Base-by-base conservation (phyloP, 2,329 filamentous ascomycete species). In the Fusarium sp. region DNA sequence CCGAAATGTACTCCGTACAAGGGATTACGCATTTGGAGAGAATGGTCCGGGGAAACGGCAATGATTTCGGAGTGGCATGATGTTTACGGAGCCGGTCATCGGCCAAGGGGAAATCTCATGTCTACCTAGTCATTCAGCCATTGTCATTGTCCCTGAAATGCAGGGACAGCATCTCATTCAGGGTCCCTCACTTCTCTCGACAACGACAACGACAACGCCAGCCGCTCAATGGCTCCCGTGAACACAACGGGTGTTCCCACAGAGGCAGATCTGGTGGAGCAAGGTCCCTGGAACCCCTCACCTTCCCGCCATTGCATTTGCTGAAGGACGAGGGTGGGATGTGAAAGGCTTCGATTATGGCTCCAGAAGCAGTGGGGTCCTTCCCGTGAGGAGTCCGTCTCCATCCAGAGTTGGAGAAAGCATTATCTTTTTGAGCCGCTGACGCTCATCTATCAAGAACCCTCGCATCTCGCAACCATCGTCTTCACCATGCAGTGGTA, bases 331-430 rank as follows among this genome's bases (percentile, higher is more conserved):
- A 69, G 53, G 56, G 65, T 63, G 67, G 62, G 62, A 62, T 57
- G 53, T 61, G 52, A 42, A 71, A 71, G 52, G 67, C 69, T 71
- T 71, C 69, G 67, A 71, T 71, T 65, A 53, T 64, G 53, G 65
- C 69, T 71, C 69, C 69, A 71, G 69, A 71, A 71, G 69, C 54
- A 56, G 69, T 71, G 69, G 69, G 70, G 69, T 71, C 65, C 46
- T 61, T 68, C 62, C 68, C 67, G 65, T 60, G 69, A 71, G 60
- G 67, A 71, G 69, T 64, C 63, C 53, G 57, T 55, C 63, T 66
- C 63, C 63, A 64, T 64, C 63, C 63, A 64, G 60, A 71, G 55
- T 70, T 71, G 69, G 67, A 69, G 69, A 69, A 69, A 47, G 53
- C 52, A 50, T 65, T 46, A 39, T 49, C 34, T 64, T 63, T 32